A percentile compares a stretch with the other conserved stretches of the same genome.
Evolutionary conservation across 768 basidiomycete genomes (phyloP).

Genomic region (Phanerodontia chrysosporium): DNA sequence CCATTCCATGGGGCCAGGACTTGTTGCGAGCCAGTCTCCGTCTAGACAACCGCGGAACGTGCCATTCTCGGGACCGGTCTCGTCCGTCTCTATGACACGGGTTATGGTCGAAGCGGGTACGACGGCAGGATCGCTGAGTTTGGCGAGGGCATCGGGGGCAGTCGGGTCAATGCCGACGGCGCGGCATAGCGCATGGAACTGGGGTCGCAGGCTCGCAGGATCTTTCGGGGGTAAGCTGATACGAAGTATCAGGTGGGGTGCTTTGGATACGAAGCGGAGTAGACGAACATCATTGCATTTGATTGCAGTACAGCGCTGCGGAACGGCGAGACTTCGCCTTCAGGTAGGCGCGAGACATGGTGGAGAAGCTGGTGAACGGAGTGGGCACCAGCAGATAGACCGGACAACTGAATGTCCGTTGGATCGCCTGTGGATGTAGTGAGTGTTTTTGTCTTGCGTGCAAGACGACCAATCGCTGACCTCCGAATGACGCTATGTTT

Average conservation of each 20-base stretch:
- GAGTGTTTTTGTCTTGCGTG: background rate
- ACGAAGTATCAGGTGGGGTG: background rate
- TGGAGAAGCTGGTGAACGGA: constrained; percentile 74
- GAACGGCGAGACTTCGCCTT: constrained; percentile 56
- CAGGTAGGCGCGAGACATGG: constrained; percentile 58
- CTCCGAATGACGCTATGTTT: constrained; percentile 68
- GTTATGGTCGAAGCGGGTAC: constrained; percentile 50
- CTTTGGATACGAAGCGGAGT: background rate
- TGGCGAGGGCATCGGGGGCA: constrained; percentile 42
- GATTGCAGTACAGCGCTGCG: constrained; percentile 65
- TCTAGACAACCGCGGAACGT: constrained; percentile 70
- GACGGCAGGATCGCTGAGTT: constrained; percentile 44
- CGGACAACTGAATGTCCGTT: constrained; percentile 54
- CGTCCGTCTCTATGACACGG: constrained; percentile 53
- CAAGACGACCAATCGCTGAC: constrained; percentile 28
- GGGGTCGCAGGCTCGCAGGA: constrained; percentile 49
- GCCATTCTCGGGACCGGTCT: constrained; percentile 46
- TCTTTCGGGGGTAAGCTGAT: constrained; percentile 55
- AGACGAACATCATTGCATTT: constrained; percentile 63
- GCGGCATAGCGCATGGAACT: constrained; percentile 60
- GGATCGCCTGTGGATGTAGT: constrained; percentile 46
- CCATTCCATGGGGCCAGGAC: constrained; percentile 61
- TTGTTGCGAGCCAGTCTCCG: constrained; percentile 49
- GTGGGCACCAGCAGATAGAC: constrained; percentile 78
- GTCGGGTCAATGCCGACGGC: constrained; percentile 53